phyloP scores from a whole-genome alignment of 768 basidiomycete species.

The Auricularia cornea region DNA sequence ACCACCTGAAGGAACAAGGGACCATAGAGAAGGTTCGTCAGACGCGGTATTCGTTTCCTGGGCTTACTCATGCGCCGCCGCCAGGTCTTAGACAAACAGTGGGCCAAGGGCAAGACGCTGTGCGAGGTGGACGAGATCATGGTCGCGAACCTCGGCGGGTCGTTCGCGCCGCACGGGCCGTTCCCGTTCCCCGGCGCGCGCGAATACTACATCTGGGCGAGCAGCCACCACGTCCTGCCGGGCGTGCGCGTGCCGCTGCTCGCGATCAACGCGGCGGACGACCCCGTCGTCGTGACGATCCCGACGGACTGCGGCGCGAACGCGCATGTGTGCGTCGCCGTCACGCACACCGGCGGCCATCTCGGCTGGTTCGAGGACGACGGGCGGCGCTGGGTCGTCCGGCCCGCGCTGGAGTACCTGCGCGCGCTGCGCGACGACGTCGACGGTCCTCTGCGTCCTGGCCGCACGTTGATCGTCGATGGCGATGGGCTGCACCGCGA shows the following conservation, averaged over 20 bases:
- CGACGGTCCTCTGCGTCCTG: too few relatives aligned
- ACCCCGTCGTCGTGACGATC: slow-evolving; percentile 61
- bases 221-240: slow-evolving; percentile 52
- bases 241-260: slow-evolving; percentile 66
- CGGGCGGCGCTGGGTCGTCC: slow-evolving; percentile 50
- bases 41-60: too few relatives aligned
- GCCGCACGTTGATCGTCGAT: too few relatives aligned
- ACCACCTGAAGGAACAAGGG: background rate
- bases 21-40: background rate
- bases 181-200: slow-evolving; percentile 38
- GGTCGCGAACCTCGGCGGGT: slow-evolving; percentile 55
- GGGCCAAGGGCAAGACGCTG: slow-evolving; percentile 41
- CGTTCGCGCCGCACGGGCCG: slow-evolving; percentile 17
- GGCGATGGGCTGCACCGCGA: background rate
- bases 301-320: slow-evolving; percentile 50
- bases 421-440: slow-evolving; percentile 40
- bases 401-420: slow-evolving; percentile 68
- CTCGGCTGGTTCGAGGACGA: slow-evolving; percentile 71
- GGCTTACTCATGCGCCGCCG: background rate
- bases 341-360: slow-evolving; percentile 65
- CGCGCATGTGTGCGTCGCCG: slow-evolving; percentile 44
- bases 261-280: slow-evolving; percentile 66
- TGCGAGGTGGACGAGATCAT: slow-evolving; percentile 53
- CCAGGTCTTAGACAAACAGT: background rate
- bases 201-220: slow-evolving; percentile 44